Evolutionary conservation across 768 basidiomycete genomes (phyloP).

Genomic region (Leccinum truebloodii): DNA sequence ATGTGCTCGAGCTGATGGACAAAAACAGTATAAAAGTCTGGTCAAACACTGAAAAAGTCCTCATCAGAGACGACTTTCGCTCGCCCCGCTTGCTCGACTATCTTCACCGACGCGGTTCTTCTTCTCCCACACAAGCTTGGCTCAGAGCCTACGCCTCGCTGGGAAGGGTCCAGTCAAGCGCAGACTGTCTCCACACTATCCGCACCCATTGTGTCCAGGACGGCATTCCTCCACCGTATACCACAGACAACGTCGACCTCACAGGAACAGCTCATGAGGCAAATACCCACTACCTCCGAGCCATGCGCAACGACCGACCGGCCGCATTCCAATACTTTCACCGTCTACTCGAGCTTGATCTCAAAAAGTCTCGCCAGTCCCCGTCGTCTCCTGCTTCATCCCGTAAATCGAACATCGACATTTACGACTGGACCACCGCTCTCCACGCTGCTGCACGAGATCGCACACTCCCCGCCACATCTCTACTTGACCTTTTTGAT

Average conservation of each 20-base stretch:
- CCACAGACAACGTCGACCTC: conserved; percentile 7
- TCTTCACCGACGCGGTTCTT: conserved; percentile 32
- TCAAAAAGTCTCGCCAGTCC: conserved; percentile 13
- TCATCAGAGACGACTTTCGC: conserved; percentile 53
- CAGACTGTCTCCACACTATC: conserved; percentile 43
- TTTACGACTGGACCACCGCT: conserved; percentile 49
- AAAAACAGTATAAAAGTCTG: conserved; percentile 36
- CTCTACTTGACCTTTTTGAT: conserved; percentile 41
- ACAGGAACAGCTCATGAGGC: conserved; percentile 36
- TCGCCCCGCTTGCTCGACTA: conserved; percentile 50
- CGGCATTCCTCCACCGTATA: conserved; percentile 24
- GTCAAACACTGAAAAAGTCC: conserved; percentile 41
- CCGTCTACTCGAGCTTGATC: conserved; percentile 35
- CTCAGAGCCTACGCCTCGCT: conserved; percentile 23
- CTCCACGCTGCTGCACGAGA: conserved; percentile 49
- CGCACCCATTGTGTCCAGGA: conserved; percentile 27
- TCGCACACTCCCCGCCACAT: conserved; percentile 28
- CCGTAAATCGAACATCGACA: conserved; percentile 36
- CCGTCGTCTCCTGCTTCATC: background rate
- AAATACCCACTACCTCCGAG: conserved; percentile 45
- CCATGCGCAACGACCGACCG: conserved; percentile 40
- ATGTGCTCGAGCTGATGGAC: conserved; percentile 50
- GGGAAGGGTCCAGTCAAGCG: conserved; percentile 40
- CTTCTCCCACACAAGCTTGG: background rate
- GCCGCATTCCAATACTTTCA: conserved; percentile 51